Percentiles rank a stretch among this genome's conserved stretches.
Evolutionary conservation across 768 basidiomycete species (phyloP).

Genomic region (Glaciozyma martinii): DNA sequence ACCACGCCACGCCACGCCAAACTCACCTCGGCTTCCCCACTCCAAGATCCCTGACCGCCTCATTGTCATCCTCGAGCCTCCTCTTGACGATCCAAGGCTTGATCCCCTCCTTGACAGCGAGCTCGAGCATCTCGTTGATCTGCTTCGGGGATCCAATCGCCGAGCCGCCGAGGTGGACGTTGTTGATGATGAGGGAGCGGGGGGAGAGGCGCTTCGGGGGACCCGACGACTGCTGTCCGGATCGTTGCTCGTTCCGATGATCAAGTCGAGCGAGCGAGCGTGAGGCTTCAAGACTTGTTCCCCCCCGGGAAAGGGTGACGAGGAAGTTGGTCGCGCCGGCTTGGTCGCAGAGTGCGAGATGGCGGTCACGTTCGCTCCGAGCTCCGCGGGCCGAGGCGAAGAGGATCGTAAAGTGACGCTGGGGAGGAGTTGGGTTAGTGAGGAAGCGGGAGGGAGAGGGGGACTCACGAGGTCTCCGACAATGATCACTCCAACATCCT

Average conservation of each 20-base stretch:
- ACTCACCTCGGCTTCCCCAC: too few species aligned
- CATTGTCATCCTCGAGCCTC: conserved; percentile 28
- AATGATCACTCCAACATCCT: conserved; percentile 58
- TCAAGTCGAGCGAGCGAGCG: conserved; percentile 41
- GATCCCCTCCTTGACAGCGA: conserved; percentile 51
- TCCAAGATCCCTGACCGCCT: conserved; percentile 40
- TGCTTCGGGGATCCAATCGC: conserved; percentile 25
- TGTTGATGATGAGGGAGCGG: conserved; percentile 15
- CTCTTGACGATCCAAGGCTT: conserved; percentile 44
- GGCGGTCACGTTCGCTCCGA: conserved; percentile 53
- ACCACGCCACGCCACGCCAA: too few species aligned
- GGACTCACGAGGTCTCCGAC: conserved; percentile 47
- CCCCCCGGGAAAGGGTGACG: conserved; percentile 42
- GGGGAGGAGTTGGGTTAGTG: background rate
- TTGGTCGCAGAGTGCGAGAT: conserved; percentile 53
- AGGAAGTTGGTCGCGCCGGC: conserved; percentile 52
- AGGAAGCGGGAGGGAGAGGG: background rate
- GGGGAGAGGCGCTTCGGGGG: conserved; percentile 30
- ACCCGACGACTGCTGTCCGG: conserved; percentile 7
- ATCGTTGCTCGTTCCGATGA: conserved; percentile 43
- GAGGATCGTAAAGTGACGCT: conserved; percentile 36
- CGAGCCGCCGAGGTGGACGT: conserved; percentile 28
- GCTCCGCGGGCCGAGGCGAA: conserved; percentile 50
- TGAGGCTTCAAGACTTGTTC: conserved; percentile 36
- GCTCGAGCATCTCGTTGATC: conserved; percentile 52